Base-by-base conservation (phyloP, 1,139 yeast species). In the Geotrichum cucujoidarum region DNA sequence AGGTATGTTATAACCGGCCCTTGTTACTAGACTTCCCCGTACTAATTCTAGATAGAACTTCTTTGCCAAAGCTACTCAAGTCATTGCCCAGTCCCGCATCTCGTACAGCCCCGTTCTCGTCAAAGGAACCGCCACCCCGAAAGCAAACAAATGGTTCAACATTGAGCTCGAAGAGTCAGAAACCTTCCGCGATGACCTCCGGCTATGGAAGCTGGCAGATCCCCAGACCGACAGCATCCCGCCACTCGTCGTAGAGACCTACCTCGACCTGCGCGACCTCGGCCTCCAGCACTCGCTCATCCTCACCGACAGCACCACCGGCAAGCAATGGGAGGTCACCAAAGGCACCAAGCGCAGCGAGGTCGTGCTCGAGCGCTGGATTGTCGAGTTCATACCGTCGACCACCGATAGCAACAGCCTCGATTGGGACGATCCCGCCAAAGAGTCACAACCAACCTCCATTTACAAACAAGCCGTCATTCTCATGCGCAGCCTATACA, bases 301-400 rank as follows among this genome's bases (percentile, higher is more conserved):
- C 16, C 36, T 50, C 4, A 30, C 48, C 50, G 90, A 78, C 49
- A 62, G 67, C 8, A 10, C 10, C 6, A 73, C 70, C 4, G 73
- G 73, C 36, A 68, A 67, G 49, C 55, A 68, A n/a, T 76, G 78
- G 77, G 69, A 72, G 31, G 80, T 79, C 13, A 71, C 62, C 14
- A 73, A 72, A 49, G 78, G 80, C 16, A 73, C 74, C 2, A 80
- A 76, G 60, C 83, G 82, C 58, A 72, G 79, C 13, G 97, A 90
- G 64, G 78, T 92, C 16, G 96, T 92, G 1, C 68, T 92, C 50
- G 98, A 92, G 62, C 73, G 98, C 51, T 92, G 98, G 98, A 71
- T 88, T 22, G 70, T 92, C 33, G 95, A 89, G 63, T 77, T 89
- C 54, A 90, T 77, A 79, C 53, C 65, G 85, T 36, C 80, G 76